A percentile compares a stretch with the other conserved stretches of the same genome.
These are phyloP conservation scores for Betula pendula DNA, from an alignment of 306 rosid species.

Conservation along the genomic window DNA sequence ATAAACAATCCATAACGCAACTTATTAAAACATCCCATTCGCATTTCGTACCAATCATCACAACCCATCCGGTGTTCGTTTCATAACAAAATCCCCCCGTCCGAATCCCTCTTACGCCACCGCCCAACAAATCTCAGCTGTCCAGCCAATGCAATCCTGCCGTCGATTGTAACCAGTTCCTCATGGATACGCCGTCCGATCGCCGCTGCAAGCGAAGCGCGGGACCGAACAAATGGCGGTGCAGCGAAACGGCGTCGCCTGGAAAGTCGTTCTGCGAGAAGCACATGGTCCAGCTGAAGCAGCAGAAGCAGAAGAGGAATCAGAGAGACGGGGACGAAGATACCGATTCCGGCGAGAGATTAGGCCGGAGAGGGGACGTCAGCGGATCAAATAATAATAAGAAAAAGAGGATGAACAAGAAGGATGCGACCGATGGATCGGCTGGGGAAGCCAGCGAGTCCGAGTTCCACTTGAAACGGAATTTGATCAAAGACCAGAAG, in stretches of 20 bases:
- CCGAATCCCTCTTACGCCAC: too few species aligned
- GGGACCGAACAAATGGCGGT: slow-evolving; percentile 34
- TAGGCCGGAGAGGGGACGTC: not conserved
- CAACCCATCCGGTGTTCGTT: too few species aligned
- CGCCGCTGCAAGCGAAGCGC: slow-evolving; percentile 40
- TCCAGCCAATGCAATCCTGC: too few species aligned
- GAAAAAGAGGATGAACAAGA: too few species aligned
- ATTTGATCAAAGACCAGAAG: slow-evolving; percentile 9
- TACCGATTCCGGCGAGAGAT: not conserved
- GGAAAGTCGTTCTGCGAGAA: too few species aligned
- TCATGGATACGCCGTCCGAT: not conserved
- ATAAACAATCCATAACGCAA: too few species aligned
- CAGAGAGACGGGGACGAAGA: slow-evolving; percentile 15
- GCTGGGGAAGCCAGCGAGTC: slow-evolving; percentile 12
- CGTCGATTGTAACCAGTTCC: too few species aligned
- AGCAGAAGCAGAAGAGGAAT: slow-evolving; percentile 3
- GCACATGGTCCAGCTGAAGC: not conserved
- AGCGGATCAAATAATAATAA: not conserved
- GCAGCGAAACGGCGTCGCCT: too few species aligned
- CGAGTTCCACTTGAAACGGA: slow-evolving; percentile 10
- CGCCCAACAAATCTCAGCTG: too few species aligned
- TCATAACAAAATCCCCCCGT: too few species aligned
- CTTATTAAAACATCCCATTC: too few species aligned
- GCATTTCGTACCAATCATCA: too few species aligned
- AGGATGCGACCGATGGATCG: slow-evolving; percentile 6